phyloP scores from a whole-genome alignment of 768 basidiomycete species.

The Phallus indusiatus region DNA sequence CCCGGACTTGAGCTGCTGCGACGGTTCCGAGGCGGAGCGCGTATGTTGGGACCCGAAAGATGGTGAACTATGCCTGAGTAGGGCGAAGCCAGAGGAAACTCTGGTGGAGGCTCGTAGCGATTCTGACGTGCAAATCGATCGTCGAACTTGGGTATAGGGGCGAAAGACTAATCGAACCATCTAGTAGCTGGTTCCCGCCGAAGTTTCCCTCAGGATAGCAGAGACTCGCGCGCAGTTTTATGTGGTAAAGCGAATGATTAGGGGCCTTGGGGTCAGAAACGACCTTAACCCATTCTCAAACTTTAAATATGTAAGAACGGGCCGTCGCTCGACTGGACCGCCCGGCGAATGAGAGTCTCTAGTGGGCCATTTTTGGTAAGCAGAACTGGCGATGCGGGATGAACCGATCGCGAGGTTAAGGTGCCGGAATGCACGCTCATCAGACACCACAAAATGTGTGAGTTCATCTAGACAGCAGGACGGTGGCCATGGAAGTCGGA shows the following conservation, averaged over 20 bases:
- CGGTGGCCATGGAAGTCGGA: constrained; percentile 82
- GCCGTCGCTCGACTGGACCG: constrained; percentile 41
- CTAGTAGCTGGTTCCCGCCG: constrained; percentile 89
- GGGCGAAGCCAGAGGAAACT: constrained; percentile 93
- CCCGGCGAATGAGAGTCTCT: constrained; percentile 55
- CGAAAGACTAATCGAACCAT: constrained; percentile 95
- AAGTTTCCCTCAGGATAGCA: constrained; percentile 78
- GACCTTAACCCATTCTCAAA: constrained; percentile 78
- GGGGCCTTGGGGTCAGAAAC: constrained; percentile 84
- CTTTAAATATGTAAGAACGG: constrained; percentile 54
- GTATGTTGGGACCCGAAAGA: constrained; percentile 84
- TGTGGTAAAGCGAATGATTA: constrained; percentile 81
- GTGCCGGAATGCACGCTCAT: constrained; percentile 76
- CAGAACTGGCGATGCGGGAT: constrained; percentile 66
- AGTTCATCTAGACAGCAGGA: constrained; percentile 43
- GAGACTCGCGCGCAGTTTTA: constrained; percentile 47
- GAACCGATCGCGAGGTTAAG: constrained; percentile 69
- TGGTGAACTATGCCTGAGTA: constrained; percentile 87
- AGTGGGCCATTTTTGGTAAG: constrained; percentile 69
- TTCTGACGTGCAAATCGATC: constrained; percentile 96
- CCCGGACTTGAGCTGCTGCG: constrained; percentile 66
- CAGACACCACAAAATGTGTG: constrained; percentile 62
- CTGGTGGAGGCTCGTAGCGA: constrained; percentile 92
- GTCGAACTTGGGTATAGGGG: constrained; percentile 94
- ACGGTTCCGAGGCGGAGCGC: constrained; percentile 73